Base-by-base conservation (phyloP, 345 rosid genomes). In the Populus deltoides region DNA sequence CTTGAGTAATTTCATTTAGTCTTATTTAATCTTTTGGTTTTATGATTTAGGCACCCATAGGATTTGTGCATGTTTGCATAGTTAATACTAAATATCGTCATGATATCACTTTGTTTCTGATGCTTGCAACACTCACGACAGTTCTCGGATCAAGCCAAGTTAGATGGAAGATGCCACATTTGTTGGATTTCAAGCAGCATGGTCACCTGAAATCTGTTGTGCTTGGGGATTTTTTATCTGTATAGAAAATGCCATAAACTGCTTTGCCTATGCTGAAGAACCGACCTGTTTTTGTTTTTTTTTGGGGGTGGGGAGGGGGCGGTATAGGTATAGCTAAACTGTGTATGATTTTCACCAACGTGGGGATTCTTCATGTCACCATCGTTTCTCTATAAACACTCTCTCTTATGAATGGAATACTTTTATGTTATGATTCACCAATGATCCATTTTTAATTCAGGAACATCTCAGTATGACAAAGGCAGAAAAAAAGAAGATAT, bases 401-500 rank as follows among this genome's bases (percentile, higher is more conserved):
- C 11, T 11, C 63, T 57, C 49, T 8, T 57, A 22, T 2, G 29
- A 57, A n/a, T 59, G 27, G 1, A 59, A n/a, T 4, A 24, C 63
- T 59, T 59, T 24, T 57, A 25, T 59, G 29, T 8, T 53, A 45
- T 7, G 36, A 35, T 25, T 22, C 68, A 53, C 43, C 70, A 63
- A 61, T 70, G 67, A 25, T n/a, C 74, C 75, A 17, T 38, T 61
- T n/a, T 68, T 66, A 39, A 33, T 82, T 72, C 91, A 94, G 98
- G 98, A 85, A 85, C 98, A 93, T 81, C 82, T 87, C 0, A 79
- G 80, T 47, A 78, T 94, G 84, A 87, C 91, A 1, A 93, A 94
- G 82, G 75, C 91, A 0, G 98, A 94, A 72, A 89, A 86, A 78
- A 94, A 94, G 89, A 87, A 87, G 77, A 70, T 94, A 16, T 90